Conservation (phyloP, 768 basidiomycete genomes). For the Astraeus odoratus region DNA sequence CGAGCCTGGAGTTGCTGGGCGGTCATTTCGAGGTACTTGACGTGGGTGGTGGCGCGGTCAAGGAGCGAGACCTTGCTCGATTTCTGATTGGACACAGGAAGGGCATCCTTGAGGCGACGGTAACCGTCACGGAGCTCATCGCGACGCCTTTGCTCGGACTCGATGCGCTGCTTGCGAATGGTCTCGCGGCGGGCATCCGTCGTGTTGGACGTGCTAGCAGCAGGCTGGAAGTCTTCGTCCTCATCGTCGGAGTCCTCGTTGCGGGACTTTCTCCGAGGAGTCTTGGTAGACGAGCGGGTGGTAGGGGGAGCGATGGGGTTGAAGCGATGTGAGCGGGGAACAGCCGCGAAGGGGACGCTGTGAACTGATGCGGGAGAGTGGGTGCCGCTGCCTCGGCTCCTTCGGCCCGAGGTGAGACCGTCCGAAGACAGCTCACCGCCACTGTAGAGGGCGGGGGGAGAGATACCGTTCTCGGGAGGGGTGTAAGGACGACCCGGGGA, state of each 20-base stretch:
- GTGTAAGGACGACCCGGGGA: constrained; percentile 59
- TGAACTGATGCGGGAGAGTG: constrained; percentile 43
- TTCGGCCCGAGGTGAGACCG: constrained; percentile 53
- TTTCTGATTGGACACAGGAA: constrained; percentile 88
- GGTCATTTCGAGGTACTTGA: constrained; percentile 80
- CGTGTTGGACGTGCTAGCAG: constrained; percentile 33
- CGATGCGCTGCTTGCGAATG: constrained; percentile 87
- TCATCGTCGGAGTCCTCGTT: constrained; percentile 69
- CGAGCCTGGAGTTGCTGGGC: constrained; percentile 68
- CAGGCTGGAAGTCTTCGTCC: constrained; percentile 69
- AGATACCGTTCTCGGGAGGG: constrained; percentile 61
- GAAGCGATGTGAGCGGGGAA: constrained; percentile 72
- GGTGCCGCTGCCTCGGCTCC: constrained; percentile 66
- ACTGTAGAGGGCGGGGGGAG: constrained; percentile 66
- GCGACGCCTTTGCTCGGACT: constrained; percentile 86
- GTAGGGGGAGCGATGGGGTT: constrained; percentile 60
- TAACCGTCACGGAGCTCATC: constrained; percentile 93
- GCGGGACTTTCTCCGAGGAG: constrained; percentile 37
- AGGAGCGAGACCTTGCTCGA: constrained; percentile 87
- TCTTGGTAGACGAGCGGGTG: constrained; percentile 47
- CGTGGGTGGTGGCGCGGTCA: constrained; percentile 83
- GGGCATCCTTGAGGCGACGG: constrained; percentile 81
- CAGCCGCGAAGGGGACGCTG: constrained; percentile 48
- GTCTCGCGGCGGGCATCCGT: constrained; percentile 81
- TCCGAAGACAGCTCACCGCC: constrained; percentile 73